phyloP scores from a whole-genome alignment of 352 stramenopile species.

The Phytopythium montanum region DNA sequence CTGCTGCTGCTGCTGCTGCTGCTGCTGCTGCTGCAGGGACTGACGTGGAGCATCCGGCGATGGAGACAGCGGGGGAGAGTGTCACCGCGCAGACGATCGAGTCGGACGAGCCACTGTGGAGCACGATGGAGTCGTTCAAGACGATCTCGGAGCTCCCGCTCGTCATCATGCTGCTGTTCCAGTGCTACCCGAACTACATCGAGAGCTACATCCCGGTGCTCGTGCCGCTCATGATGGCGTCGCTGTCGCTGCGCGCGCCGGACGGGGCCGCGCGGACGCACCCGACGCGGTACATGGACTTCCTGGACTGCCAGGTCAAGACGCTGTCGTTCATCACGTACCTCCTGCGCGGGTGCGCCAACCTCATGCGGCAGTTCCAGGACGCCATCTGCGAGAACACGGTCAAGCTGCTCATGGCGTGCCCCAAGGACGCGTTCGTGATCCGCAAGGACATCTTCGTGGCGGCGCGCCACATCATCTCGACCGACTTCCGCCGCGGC shows the following conservation, averaged over 20 bases:
- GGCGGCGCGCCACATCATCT: slow-evolving; percentile 95
- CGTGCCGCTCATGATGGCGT: slow-evolving; percentile 97
- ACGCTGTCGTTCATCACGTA: slow-evolving; percentile 98
- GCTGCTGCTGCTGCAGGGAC: slow-evolving; percentile 2
- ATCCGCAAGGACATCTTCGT: slow-evolving; percentile 96
- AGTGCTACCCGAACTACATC: slow-evolving; percentile 96
- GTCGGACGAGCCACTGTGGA: slow-evolving; percentile 56
- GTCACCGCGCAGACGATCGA: slow-evolving; percentile 9
- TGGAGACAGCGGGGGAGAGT: slow-evolving; percentile 6
- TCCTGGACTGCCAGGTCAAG: slow-evolving; percentile 96
- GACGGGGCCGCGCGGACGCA: slow-evolving; percentile 54
- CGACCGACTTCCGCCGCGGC: slow-evolving; percentile 95
- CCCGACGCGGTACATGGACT: slow-evolving; percentile 77
- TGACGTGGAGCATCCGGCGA: slow-evolving; percentile 10
- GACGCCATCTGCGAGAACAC: slow-evolving; percentile 93
- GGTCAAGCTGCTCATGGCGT: slow-evolving; percentile 93
- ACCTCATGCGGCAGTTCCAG: slow-evolving; percentile 94
- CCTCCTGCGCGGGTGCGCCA: slow-evolving; percentile 89
- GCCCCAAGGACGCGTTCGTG: slow-evolving; percentile 93
- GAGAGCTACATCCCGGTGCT: slow-evolving; percentile 94
- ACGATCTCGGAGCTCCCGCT: slow-evolving; percentile 97
- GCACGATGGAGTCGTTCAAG: slow-evolving; percentile 91
- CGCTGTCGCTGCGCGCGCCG: slow-evolving; percentile 84
- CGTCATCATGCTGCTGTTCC: slow-evolving; percentile 98
- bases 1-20: not conserved